A percentile compares a stretch with the other conserved stretches of the same genome.
phyloP scores from a whole-genome alignment of 2,329 filamentous ascomycete species.

The Rhynchosporium agropyri region DNA sequence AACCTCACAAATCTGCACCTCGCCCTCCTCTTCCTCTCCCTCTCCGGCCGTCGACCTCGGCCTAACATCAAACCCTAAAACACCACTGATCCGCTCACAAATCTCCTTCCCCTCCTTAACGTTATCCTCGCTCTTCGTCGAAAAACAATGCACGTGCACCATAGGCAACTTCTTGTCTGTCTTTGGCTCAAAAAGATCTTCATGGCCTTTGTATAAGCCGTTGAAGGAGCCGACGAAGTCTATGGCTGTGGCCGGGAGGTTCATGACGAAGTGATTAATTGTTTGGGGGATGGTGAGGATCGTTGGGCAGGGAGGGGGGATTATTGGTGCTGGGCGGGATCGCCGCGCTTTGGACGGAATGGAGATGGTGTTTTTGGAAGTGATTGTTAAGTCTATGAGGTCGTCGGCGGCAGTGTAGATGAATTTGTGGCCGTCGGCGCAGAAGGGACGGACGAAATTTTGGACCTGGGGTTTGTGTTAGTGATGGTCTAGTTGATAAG shows the following conservation, averaged over 20 bases:
- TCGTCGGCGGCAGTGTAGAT: conserved; percentile 70
- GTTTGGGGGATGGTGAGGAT: conserved; percentile 65
- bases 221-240: conserved; percentile 77
- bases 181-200: conserved; percentile 64
- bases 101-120: conserved; percentile 62
- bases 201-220: conserved; percentile 76
- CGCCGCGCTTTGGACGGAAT: conserved; percentile 50
- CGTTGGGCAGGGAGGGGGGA: conserved; percentile 43
- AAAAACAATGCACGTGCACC: conserved; percentile 95
- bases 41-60: conserved; percentile 36
- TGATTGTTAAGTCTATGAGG: conserved; percentile 53
- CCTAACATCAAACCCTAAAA: conserved; percentile 50
- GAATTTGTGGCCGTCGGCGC: conserved; percentile 80
- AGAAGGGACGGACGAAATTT: conserved; percentile 76
- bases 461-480: conserved; percentile 50
- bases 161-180: conserved; percentile 69
- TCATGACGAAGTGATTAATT: conserved; percentile 97
- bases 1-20: conserved; percentile 67
- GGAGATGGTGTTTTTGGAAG: conserved; percentile 56
- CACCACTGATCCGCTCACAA: conserved; percentile 62
- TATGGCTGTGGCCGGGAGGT: conserved; percentile 87
- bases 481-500: neutral
- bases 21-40: conserved; percentile 50
- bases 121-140: conserved; percentile 77
- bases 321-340: conserved; percentile 36